Evolutionary conservation across 139 green algal species (phyloP).

Genomic region (Zygnema circumcarinatum): DNA sequence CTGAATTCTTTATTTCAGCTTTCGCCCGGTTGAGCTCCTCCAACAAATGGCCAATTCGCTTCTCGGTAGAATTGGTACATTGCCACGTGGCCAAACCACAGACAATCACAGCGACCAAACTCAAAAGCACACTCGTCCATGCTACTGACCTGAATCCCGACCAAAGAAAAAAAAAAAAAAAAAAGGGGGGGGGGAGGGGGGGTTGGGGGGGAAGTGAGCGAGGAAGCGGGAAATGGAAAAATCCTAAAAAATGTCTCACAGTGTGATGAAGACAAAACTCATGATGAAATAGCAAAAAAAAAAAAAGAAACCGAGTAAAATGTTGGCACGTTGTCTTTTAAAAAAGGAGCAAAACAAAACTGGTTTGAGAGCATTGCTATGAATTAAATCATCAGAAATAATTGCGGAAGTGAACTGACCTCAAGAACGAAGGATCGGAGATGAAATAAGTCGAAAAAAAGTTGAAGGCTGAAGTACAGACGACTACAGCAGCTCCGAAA

Average conservation of each 20-base stretch:
- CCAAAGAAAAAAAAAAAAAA: neutral
- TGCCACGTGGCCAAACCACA: neutral
- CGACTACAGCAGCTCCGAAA: no score
- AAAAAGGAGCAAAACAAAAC: no score
- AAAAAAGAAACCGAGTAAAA: no score
- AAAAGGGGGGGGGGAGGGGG: neutral
- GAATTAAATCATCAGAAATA: no score
- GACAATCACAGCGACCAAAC: neutral
- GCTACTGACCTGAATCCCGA: neutral
- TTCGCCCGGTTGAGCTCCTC: neutral
- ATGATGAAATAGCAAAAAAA: neutral
- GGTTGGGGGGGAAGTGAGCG: neutral
- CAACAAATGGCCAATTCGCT: neutral
- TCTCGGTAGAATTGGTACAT: neutral
- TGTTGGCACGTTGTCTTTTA: no score
- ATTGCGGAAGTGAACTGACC: no score
- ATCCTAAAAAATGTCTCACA: neutral
- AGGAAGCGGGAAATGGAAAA: neutral
- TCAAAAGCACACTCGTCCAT: neutral
- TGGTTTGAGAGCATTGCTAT: no score
- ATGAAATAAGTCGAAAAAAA: no score
- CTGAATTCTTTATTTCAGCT: neutral
- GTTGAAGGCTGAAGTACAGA: no score
- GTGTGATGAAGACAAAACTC: neutral
- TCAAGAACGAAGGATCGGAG: no score